phyloP scores from a whole-genome alignment of 331 rosid genomes.

The Rhamnella rubrinervis region DNA sequence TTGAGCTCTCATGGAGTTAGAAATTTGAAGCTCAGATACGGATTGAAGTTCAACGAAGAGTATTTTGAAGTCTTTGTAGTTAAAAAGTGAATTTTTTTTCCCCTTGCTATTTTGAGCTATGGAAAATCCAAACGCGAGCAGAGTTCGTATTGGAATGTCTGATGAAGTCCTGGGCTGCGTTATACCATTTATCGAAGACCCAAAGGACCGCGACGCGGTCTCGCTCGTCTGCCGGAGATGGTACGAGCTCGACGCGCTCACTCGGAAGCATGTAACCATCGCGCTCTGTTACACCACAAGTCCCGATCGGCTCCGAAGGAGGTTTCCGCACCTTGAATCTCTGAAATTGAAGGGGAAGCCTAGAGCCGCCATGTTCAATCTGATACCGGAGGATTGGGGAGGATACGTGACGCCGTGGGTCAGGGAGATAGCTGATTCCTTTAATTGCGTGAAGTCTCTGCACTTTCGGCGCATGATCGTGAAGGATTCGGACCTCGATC shows the following conservation, averaged over 20 bases:
- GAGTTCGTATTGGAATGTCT: slow-evolving; percentile 25
- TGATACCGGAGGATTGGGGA: slow-evolving; percentile 98
- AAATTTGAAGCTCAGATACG: slow-evolving; percentile 8
- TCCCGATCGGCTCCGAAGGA: slow-evolving; percentile 64
- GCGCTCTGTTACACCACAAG: slow-evolving; percentile 90
- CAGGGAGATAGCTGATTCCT: slow-evolving; percentile 51
- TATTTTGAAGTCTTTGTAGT: not conserved
- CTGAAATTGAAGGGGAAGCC: slow-evolving; percentile 89
- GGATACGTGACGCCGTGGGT: slow-evolving; percentile 91
- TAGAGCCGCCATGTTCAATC: slow-evolving; percentile 92
- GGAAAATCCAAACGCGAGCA: slow-evolving; percentile 36
- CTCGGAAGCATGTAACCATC: slow-evolving; percentile 93
- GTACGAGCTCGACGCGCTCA: slow-evolving; percentile 82
- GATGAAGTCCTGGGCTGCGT: slow-evolving; percentile 69
- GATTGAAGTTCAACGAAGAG: slow-evolving; percentile 1
- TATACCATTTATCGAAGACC: slow-evolving; percentile 77
- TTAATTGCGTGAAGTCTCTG: slow-evolving; percentile 60
- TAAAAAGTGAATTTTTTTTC: not conserved
- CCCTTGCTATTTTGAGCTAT: slow-evolving; percentile 7
- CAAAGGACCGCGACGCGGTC: slow-evolving; percentile 75
- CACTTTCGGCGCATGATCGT: slow-evolving; percentile 97
- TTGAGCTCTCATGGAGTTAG: not conserved
- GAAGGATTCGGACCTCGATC: slow-evolving; percentile 68
- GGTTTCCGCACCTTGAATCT: slow-evolving; percentile 78
- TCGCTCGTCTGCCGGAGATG: slow-evolving; percentile 85